Percentiles rank a stretch among this genome's conserved stretches.
Conservation (phyloP, 2,329 filamentous ascomycete species). For the Thelonectria blattea region DNA sequence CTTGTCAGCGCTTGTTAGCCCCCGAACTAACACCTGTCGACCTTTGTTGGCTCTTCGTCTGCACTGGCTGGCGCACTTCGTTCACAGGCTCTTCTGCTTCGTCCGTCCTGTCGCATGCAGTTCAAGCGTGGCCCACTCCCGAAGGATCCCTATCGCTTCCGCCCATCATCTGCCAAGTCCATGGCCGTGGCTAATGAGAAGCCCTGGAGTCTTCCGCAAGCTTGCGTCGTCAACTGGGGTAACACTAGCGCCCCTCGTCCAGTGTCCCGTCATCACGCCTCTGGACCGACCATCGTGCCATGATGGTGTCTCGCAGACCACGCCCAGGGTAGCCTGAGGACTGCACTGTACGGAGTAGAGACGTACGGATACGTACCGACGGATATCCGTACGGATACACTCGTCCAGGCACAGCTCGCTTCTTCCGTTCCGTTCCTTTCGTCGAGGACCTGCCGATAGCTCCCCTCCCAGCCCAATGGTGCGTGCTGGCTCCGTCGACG, state of each 20-base stretch:
- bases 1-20: background rate
- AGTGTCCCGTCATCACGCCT: constrained; percentile 17
- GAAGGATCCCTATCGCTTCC: constrained; percentile 25
- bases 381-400: too few species aligned
- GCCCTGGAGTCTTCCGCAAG: constrained; percentile 14
- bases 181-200: constrained; percentile 13
- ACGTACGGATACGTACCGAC: too few species aligned
- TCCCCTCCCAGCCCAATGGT: constrained; percentile 5
- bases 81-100: too few species aligned
- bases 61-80: too few species aligned
- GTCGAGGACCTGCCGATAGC: constrained; percentile 23
- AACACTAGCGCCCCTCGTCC: constrained; percentile 18
- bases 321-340: constrained; percentile 15
- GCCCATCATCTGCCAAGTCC: constrained; percentile 9
- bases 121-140: constrained; percentile 14
- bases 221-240: constrained; percentile 23
- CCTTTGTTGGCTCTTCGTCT: background rate
- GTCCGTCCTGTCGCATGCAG: background rate
- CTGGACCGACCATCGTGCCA: constrained; percentile 23
- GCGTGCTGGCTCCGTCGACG: constrained; percentile 7
- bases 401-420: constrained; percentile 8
- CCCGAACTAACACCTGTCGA: background rate
- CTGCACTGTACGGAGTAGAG: too few species aligned
- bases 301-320: constrained; percentile 10
- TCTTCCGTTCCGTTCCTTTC: constrained; percentile 27